Evolutionary conservation across 371 early-diverging fungal genomes (phyloP), one percentile per base, ranked within the genome.

Genomic region (Apophysomyces ossiformis): DNA sequence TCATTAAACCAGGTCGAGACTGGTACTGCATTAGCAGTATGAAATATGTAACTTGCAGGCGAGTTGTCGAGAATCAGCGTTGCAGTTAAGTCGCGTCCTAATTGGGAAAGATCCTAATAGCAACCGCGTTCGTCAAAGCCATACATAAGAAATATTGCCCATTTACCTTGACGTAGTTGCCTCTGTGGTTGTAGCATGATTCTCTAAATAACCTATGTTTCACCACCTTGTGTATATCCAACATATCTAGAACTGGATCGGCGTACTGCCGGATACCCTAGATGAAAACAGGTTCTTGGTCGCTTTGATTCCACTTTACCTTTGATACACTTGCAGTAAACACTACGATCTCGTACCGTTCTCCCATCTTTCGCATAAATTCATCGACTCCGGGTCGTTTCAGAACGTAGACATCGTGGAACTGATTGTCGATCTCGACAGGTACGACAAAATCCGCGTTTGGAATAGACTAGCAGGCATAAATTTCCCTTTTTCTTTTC

Each of bases 1-100:
- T 98, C 96, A 70, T 94, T 93, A 75, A 96, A 95, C 98, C 98
- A 98, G 12, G 90, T 87, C 13, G 93, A 90, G 60, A 98, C 93
- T 11, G 96, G 96, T 7, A 98, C 92, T 36, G 96, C 98, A 77
- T 98, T 98, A 50, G 89, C 83, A n/a, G 93, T 94, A 69, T 97
- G 98, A 79, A 96, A 94, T 44, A 93, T 87, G 78, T 96, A 96
- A 69, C 92, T 92, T 35, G 95, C 91, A 35, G 96, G 96, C 32
- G 95, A 94, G 77, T 93, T 93, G 76, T 94, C 93, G 50, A 95
- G 79, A 60, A 93, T 93, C 46, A 93, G 89, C 4, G 89, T 85
- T 61, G 87, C 83, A 54, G 79, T 82, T 35, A 96, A 74, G 64
- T 92, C 89, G 9, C 94, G 86, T 37, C 95, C 94, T 47, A 95